Evolutionary conservation across 768 basidiomycete genomes (phyloP), one percentile per base, ranked within the genome.

Genomic region (Pleurotus salmoneostramineus): DNA sequence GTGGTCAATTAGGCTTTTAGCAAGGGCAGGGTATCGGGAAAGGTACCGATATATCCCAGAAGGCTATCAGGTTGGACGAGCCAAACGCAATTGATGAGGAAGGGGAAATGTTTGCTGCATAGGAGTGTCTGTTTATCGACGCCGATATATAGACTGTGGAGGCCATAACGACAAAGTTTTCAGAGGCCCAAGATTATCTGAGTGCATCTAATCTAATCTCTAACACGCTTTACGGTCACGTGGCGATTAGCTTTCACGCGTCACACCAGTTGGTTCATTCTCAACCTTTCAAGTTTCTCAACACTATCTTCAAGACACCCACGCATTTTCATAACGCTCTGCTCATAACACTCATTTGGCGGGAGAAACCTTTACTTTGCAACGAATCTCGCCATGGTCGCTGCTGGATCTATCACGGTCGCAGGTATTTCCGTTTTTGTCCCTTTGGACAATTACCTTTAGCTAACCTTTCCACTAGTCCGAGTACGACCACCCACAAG

Each of bases 401-500:
- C 89, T 69, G 88, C 90, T 63, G 91, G 91, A 71, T 91, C 91
- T 65, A 94, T 94, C 66, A 88, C 87, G 50, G 92, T 93, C 57
- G 91, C 89, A 72, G 91, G 91, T 89, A 57, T 56, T 27, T 77
- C 65, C 31, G 34, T 58, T 36, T 57, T 40, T 54, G 61, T 34
- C 60, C 40, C 34, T 50, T 58, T 61, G 17, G 35, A 56, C 44
- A 51, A 56, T 62, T 68, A 55, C 61, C 57, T 61, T 59, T 36
- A 51, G 52, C 46, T 58, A 48, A 8, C n/a, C 55, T 47, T 62
- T 52, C 21, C 21, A 27, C 58, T 69, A 95, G 95, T 97, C 56
- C 93, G 95, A 63, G 90, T 95, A 59, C 86, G 95, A 54, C 95
- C 95, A 49, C 91, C 93, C 56, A 89, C 89, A 52, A 35, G 85